Evolutionary conservation across 2,329 filamentous ascomycete species (phyloP).

Genomic region (Capronia coronata): DNA sequence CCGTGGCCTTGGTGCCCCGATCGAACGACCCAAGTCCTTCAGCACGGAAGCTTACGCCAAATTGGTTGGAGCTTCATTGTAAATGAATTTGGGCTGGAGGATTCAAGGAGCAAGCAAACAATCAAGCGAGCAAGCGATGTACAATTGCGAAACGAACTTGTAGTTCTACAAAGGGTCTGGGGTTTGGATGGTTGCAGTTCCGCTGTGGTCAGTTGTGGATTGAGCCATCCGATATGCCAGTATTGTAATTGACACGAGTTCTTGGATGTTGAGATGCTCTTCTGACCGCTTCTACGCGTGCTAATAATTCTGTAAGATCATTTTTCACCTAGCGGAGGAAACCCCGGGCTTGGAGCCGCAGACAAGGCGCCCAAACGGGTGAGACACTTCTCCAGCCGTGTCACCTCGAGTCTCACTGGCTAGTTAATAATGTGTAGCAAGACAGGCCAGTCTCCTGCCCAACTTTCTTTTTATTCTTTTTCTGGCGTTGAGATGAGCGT

Average conservation of each 20-base stretch:
- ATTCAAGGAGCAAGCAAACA: background rate
- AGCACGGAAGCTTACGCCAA: conserved; percentile 95
- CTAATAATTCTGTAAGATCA: no score
- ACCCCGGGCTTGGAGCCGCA: background rate
- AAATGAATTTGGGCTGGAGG: conserved; percentile 40
- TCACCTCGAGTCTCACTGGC: background rate
- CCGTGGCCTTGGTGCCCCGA: conserved; percentile 91
- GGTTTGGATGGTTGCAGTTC: conserved; percentile 8
- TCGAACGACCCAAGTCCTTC: conserved; percentile 99
- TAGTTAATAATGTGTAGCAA: background rate
- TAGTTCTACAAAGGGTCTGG: conserved; percentile 14
- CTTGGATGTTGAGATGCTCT: background rate
- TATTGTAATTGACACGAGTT: conserved; percentile 16
- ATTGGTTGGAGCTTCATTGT: conserved; percentile 83
- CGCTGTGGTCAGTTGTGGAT: conserved; percentile 8
- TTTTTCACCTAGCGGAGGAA: background rate
- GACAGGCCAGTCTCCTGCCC: background rate
- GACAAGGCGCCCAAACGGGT: background rate
- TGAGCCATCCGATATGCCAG: conserved; percentile 10
- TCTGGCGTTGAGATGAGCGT: background rate
- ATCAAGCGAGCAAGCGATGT: conserved; percentile 12
- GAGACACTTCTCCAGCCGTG: background rate
- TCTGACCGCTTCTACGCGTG: no score
- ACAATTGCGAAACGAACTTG: conserved; percentile 16
- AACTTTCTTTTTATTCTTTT: background rate